Conservation (phyloP, 2,329 filamentous ascomycete genomes). For the Pseudogymnoascus destructans region DNA sequence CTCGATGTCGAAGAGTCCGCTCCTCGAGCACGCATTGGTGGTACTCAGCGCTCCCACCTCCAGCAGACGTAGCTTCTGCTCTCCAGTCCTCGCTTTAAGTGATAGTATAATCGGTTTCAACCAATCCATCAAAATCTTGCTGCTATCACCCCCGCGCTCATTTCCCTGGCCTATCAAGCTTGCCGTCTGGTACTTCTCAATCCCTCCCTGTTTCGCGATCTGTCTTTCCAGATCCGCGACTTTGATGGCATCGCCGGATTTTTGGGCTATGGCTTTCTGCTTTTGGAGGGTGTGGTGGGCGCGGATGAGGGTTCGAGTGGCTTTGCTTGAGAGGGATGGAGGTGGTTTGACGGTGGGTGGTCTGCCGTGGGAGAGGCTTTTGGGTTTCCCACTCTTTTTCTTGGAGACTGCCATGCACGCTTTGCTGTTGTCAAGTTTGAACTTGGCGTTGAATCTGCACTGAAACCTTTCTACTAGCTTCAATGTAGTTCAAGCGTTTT, state of each 20-base stretch:
- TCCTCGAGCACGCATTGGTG: constrained; percentile 69
- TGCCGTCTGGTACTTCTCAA: constrained; percentile 51
- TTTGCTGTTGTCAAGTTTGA: not conserved
- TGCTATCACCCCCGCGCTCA: constrained; percentile 56
- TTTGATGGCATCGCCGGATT: constrained; percentile 38
- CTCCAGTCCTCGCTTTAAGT: constrained; percentile 18
- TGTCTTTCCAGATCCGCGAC: constrained; percentile 36
- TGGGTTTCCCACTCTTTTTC: constrained; percentile 32
- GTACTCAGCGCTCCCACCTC: constrained; percentile 83
- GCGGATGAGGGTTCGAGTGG: constrained; percentile 52
- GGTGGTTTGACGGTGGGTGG: constrained; percentile 39
- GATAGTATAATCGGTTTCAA: constrained; percentile 30
- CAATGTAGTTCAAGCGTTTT: too few species aligned
- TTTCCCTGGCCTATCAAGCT: constrained; percentile 55
- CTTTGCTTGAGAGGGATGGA: constrained; percentile 49
- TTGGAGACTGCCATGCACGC: constrained; percentile 32
- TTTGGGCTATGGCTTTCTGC: constrained; percentile 40
- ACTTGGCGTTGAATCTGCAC: not conserved
- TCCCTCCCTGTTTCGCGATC: constrained; percentile 45
- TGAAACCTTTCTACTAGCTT: too few species aligned
- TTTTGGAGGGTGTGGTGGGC: constrained; percentile 54
- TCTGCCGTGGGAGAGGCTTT: constrained; percentile 39
- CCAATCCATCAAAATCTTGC: constrained; percentile 51
- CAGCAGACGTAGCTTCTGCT: constrained; percentile 48
- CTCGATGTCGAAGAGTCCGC: constrained; percentile 56